These are phyloP conservation scores for Yamadazyma phyllophila DNA, from an alignment of 805 yeast species.

Conservation along the genomic window DNA sequence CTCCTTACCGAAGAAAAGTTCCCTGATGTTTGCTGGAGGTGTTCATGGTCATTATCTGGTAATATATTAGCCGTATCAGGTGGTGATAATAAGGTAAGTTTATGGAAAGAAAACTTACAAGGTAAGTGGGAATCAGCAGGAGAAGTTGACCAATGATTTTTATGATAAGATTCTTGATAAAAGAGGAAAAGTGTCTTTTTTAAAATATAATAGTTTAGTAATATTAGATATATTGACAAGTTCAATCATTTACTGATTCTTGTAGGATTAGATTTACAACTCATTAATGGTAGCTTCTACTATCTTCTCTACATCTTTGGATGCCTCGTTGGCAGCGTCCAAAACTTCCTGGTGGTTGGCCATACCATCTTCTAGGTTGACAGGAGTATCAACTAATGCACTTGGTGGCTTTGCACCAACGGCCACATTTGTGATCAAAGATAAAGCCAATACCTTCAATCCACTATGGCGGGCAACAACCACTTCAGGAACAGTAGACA, in stretches of 20 bases:
- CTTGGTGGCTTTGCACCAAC: conserved; percentile 68
- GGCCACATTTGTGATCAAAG: conserved; percentile 82
- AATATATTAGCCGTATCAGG: conserved; percentile 93
- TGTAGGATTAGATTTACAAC: conserved; percentile 19
- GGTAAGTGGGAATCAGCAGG: conserved; percentile 99
- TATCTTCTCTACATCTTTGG: conserved; percentile 72
- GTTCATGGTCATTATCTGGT: conserved; percentile 95
- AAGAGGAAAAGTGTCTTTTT: background rate
- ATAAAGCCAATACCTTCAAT: conserved; percentile 75
- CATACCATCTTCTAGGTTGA: conserved; percentile 63
- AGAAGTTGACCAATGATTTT: conserved; percentile 71
- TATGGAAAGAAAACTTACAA: conserved; percentile 92
- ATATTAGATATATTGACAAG: background rate
- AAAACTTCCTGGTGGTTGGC: conserved; percentile 93
- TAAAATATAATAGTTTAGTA: background rate
- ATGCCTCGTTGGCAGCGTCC: conserved; percentile 76
- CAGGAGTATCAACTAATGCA: conserved; percentile 55
- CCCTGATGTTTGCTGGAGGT: conserved; percentile 98
- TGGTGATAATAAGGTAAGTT: conserved; percentile 92
- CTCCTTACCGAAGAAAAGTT: conserved; percentile 73
- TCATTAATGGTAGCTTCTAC: conserved; percentile 60
- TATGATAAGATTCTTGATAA: background rate
- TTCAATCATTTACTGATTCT: background rate
- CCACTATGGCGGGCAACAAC: conserved; percentile 89
- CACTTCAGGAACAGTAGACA: conserved; percentile 98